phyloP scores from a whole-genome alignment of 2,329 filamentous ascomycete genomes.

The Cladophialophora yegresii region DNA sequence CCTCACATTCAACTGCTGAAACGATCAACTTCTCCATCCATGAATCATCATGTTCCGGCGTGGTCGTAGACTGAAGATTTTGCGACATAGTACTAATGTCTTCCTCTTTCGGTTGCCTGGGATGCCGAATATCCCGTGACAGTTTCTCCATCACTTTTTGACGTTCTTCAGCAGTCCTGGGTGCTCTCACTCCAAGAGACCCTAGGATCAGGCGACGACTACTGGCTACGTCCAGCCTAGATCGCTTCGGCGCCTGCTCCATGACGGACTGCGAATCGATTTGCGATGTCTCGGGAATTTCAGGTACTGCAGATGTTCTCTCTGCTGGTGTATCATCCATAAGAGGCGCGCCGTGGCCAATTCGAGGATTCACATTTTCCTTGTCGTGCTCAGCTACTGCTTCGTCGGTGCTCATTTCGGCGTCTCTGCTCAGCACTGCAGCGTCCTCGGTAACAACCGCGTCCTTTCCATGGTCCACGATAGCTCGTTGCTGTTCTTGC shows the following conservation, averaged over 20 bases:
- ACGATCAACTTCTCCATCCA: conserved; percentile 77
- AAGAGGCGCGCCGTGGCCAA: background rate
- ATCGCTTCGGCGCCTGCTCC: conserved; percentile 39
- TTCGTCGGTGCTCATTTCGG: background rate
- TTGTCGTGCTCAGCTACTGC: background rate
- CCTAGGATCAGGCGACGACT: conserved; percentile 70
- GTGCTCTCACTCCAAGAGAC: conserved; percentile 68
- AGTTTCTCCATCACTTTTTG: conserved; percentile 60
- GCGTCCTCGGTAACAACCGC: background rate
- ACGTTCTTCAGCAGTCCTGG: conserved; percentile 69
- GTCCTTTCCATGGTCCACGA: background rate
- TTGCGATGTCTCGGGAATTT: conserved; percentile 1
- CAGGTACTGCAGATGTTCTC: background rate
- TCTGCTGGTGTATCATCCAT: background rate
- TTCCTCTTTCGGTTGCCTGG: conserved; percentile 9
- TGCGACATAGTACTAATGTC: conserved; percentile 5
- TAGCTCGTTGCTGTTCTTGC: background rate
- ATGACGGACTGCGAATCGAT: background rate
- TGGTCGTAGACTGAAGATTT: conserved; percentile 42
- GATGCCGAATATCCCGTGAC: conserved; percentile 43
- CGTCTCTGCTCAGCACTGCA: background rate
- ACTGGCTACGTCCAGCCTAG: conserved; percentile 60
- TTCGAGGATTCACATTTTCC: background rate
- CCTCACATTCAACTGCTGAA: conserved; percentile 78
- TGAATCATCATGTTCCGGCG: conserved; percentile 47